Evolutionary conservation across 805 yeast species (phyloP).

Genomic region (Yamadazyma scolyti): DNA sequence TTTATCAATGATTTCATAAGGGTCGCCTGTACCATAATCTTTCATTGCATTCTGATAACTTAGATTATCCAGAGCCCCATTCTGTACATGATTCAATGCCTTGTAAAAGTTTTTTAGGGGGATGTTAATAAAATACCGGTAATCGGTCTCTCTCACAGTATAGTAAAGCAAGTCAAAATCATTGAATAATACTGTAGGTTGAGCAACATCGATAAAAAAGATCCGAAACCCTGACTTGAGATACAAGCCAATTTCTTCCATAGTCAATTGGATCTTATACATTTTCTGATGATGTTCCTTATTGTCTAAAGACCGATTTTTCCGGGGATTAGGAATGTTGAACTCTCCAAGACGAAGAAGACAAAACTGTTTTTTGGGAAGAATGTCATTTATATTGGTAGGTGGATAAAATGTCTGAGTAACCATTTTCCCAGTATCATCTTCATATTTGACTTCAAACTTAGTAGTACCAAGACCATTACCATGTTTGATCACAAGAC

Average conservation of each 20-base stretch:
- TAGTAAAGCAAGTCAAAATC: constrained; percentile 42
- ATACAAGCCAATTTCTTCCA: constrained; percentile 57
- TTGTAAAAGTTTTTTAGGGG: constrained; percentile 46
- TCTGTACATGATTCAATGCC: constrained; percentile 38
- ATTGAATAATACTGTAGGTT: constrained; percentile 37
- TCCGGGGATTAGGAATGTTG: constrained; percentile 19
- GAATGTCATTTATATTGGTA: constrained; percentile 50
- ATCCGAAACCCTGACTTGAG: constrained; percentile 50
- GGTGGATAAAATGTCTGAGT: constrained; percentile 51
- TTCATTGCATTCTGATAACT: constrained; percentile 13
- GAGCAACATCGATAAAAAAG: constrained; percentile 41
- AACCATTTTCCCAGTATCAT: constrained; percentile 21
- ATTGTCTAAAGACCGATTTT: constrained; percentile 4
- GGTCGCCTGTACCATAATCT: constrained; percentile 26
- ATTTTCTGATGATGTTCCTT: constrained; percentile 8
- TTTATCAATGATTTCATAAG: constrained; percentile 14
- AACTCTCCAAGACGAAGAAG: constrained; percentile 52
- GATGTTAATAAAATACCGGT: constrained; percentile 40
- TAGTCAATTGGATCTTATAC: constrained; percentile 35
- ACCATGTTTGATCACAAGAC: constrained; percentile 49
- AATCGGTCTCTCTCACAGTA: constrained; percentile 37
- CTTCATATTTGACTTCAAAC: constrained; percentile 41
- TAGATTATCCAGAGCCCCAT: constrained; percentile 15
- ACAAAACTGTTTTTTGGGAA: constrained; percentile 50
- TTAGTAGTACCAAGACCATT: constrained; percentile 57